Evolutionary conservation across 306 rosid genomes (phyloP).

Genomic region (Dalbergia cochinchinensis): DNA sequence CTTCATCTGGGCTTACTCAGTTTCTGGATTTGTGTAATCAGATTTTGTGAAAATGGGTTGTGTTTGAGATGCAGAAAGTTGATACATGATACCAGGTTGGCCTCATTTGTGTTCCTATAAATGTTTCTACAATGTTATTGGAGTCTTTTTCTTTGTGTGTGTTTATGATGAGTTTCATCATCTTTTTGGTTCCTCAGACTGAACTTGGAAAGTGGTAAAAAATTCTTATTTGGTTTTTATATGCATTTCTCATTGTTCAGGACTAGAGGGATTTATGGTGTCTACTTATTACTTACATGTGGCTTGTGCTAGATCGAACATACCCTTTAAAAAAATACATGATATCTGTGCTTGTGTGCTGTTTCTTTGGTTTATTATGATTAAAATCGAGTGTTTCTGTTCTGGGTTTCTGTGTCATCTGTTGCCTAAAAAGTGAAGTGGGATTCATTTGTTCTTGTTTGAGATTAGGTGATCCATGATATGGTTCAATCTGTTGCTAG

Average conservation of each 20-base stretch:
- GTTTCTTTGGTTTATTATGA: constrained; percentile 32
- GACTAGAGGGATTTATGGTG: constrained; percentile 29
- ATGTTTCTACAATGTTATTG: constrained; percentile 17
- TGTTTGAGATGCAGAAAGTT: constrained; percentile 43
- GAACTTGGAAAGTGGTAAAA: neutral
- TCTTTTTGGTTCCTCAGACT: constrained; percentile 38
- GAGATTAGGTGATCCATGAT: constrained; percentile 41
- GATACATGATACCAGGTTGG: constrained; percentile 54
- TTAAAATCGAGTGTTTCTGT: constrained; percentile 41
- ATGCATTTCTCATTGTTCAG: constrained; percentile 34
- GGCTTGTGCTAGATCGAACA: constrained; percentile 42
- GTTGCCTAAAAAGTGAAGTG: constrained; percentile 30
- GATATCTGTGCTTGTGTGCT: constrained; percentile 5
- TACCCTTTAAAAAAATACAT: constrained; percentile 6
- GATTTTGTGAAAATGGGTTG: constrained; percentile 45
- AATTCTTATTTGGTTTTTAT: neutral
- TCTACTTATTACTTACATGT: constrained; percentile 25
- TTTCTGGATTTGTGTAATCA: constrained; percentile 45
- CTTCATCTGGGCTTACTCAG: constrained; percentile 43
- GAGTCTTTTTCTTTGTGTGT: neutral
- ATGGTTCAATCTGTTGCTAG: constrained; percentile 35
- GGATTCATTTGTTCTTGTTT: constrained; percentile 36
- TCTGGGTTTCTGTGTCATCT: constrained; percentile 32
- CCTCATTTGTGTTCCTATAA: constrained; percentile 41
- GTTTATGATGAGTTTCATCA: constrained; percentile 28